Evolutionary conservation across 805 yeast species (phyloP).

Genomic region (Blastobotrys muscicola): DNA sequence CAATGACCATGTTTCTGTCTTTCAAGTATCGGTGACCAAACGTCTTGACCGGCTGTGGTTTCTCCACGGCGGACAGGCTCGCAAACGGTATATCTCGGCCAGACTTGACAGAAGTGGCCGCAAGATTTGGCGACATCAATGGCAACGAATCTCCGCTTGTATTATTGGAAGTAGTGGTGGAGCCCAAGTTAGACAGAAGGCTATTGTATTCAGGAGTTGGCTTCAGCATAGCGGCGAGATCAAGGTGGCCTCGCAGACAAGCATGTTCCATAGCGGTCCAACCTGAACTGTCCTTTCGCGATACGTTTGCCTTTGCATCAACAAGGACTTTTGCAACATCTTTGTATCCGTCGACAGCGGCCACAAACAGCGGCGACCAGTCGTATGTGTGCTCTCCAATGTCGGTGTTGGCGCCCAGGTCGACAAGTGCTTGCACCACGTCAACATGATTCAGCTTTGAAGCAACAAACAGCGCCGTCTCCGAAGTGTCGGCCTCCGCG

Average conservation of each 20-base stretch:
- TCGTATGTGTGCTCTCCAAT: constrained; percentile 71
- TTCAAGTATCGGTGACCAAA: constrained; percentile 75
- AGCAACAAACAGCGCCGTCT: constrained; percentile 79
- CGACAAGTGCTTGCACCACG: constrained; percentile 46
- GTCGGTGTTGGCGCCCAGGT: constrained; percentile 61
- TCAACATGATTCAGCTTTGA: constrained; percentile 49
- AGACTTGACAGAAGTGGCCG: constrained; percentile 22
- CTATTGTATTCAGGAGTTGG: constrained; percentile 6
- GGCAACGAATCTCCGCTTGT: constrained; percentile 3
- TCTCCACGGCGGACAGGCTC: constrained; percentile 1
- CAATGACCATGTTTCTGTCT: constrained; percentile 59
- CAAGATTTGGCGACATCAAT: constrained; percentile 10
- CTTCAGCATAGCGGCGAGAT: constrained; percentile 49
- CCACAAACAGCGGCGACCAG: constrained; percentile 89
- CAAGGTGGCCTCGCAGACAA: constrained; percentile 75
- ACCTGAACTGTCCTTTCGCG: constrained; percentile 68
- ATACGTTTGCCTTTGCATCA: constrained; percentile 41
- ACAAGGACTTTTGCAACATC: constrained; percentile 50
- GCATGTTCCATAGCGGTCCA: constrained; percentile 99
- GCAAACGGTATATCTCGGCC: constrained; percentile 4
- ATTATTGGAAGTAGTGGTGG: background rate
- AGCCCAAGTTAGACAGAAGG: background rate
- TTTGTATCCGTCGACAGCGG: constrained; percentile 74
- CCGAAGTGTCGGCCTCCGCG: constrained; percentile 42
- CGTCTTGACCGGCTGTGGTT: constrained; percentile 54